These are phyloP conservation scores for Neofusicoccum laricinum DNA, from an alignment of 2,329 filamentous ascomycete species.

Conservation along the genomic window DNA sequence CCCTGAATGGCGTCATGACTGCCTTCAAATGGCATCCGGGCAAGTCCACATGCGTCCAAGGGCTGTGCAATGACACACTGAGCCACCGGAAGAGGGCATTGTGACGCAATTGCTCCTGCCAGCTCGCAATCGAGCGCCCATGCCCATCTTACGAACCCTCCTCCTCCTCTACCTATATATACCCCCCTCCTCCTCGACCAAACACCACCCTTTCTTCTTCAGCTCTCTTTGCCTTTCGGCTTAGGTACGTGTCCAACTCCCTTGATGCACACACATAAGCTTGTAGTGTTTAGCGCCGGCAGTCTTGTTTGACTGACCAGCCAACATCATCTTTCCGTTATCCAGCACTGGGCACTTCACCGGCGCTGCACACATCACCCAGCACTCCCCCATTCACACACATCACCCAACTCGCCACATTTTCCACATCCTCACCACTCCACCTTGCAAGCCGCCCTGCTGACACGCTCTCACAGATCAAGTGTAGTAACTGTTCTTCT, in stretches of 20 bases:
- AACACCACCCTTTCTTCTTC: neutral
- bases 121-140: neutral
- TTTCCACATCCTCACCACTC: too few relatives aligned
- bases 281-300: too few relatives aligned
- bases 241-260: neutral
- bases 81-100: neutral
- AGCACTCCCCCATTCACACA: too few relatives aligned
- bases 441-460: too few relatives aligned
- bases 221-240: conserved; percentile 8
- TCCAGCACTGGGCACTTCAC: too few relatives aligned
- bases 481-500: conserved; percentile 4
- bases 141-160: neutral
- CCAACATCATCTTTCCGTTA: too few relatives aligned
- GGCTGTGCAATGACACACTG: too few relatives aligned
- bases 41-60: neutral
- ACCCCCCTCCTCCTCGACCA: neutral
- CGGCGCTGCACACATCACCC: too few relatives aligned
- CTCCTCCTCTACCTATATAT: neutral
- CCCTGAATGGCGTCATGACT: too few relatives aligned
- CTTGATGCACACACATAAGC: too few relatives aligned
- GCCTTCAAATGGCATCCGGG: neutral
- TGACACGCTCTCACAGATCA: neutral
- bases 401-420: too few relatives aligned
- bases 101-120: neutral
- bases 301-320: too few relatives aligned